A percentile compares a stretch with the other conserved stretches of the same genome.
Evolutionary conservation across 106 monocot species (phyloP).

Genomic region (Platanthera guangdongensis): DNA sequence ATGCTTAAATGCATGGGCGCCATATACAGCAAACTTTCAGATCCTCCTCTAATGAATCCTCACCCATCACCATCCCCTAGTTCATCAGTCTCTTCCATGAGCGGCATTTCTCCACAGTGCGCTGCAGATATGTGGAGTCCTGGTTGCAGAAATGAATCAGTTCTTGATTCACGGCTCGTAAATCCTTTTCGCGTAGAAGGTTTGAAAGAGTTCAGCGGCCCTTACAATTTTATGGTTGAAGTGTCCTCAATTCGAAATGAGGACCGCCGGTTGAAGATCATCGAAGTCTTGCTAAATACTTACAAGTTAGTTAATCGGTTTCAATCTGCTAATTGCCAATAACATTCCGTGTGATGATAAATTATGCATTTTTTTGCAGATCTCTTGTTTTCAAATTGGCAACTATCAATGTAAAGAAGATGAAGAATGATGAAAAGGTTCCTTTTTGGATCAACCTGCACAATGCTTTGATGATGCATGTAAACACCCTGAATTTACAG

Average conservation of each 20-base stretch:
- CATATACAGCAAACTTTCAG: slow-evolving; percentile 68
- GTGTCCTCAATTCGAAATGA: slow-evolving; percentile 57
- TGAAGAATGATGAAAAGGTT: slow-evolving; percentile 78
- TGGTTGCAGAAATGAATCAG: slow-evolving; percentile 40
- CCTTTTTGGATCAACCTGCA: slow-evolving; percentile 98
- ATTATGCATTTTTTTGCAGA: slow-evolving; percentile 23
- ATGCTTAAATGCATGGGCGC: slow-evolving; percentile 72
- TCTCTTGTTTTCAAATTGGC: slow-evolving; percentile 52
- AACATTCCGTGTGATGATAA: background rate
- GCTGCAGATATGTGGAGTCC: slow-evolving; percentile 70
- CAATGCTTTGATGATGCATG: slow-evolving; percentile 93
- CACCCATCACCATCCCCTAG: slow-evolving; percentile 44
- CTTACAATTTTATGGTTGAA: slow-evolving; percentile 87
- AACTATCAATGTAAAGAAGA: slow-evolving; percentile 47
- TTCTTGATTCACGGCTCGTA: slow-evolving; percentile 53
- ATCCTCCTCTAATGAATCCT: slow-evolving; percentile 37
- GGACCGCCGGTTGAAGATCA: slow-evolving; percentile 28
- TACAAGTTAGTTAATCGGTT: slow-evolving; percentile 44
- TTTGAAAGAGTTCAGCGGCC: slow-evolving; percentile 86
- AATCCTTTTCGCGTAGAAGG: slow-evolving; percentile 90
- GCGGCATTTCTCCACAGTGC: slow-evolving; percentile 68
- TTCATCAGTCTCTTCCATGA: slow-evolving; percentile 86
- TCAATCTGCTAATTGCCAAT: background rate
- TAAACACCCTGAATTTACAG: slow-evolving; percentile 18
- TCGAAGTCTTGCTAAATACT: slow-evolving; percentile 46